phyloP scores from a whole-genome alignment of 2,329 filamentous ascomycete species.

The Neoscytalidium dimidiatum region DNA sequence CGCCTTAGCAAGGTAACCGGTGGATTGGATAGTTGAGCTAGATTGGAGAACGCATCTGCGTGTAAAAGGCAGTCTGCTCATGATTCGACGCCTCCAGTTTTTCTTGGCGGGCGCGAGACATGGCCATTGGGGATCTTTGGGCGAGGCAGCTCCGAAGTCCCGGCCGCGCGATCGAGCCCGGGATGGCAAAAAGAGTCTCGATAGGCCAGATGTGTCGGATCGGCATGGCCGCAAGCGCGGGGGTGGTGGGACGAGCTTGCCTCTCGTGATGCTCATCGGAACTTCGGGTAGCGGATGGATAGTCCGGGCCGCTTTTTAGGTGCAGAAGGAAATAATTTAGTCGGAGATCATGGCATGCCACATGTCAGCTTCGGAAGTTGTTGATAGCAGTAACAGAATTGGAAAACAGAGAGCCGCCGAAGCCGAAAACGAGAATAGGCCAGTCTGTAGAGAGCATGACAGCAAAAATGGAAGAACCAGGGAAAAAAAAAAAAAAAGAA shows the following conservation, averaged over 20 bases:
- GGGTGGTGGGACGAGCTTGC: neutral
- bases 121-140: neutral
- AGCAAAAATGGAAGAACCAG: neutral
- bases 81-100: neutral
- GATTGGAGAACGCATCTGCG: neutral
- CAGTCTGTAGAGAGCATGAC: too few species aligned
- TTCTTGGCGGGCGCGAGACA: neutral
- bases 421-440: neutral
- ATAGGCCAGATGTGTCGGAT: neutral
- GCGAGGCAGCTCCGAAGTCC: neutral
- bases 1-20: neutral
- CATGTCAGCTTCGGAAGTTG: neutral
- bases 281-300: neutral
- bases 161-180: neutral
- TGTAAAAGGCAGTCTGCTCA: neutral
- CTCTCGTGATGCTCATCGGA: neutral
- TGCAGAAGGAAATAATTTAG: neutral
- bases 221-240: neutral
- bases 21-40: neutral
- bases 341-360: neutral
- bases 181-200: neutral
- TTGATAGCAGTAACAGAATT: neutral
- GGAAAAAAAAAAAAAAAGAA: neutral
- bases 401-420: neutral
- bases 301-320: neutral